phyloP scores from a whole-genome alignment of 2,329 filamentous ascomycete species.

The Nigrospora osmanthi region DNA sequence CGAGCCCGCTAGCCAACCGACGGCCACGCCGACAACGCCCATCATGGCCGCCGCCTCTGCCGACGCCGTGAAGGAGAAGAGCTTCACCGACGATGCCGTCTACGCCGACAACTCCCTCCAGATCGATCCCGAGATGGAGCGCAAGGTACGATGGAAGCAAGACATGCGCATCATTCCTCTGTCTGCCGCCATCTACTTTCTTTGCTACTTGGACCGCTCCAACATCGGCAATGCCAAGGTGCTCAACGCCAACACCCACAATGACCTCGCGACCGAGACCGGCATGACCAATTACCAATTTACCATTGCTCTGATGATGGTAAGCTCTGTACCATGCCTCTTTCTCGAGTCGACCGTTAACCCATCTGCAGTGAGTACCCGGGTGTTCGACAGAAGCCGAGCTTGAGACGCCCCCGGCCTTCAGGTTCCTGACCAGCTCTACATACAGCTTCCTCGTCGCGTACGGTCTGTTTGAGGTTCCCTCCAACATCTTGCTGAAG shows the following conservation, averaged over 20 bases:
- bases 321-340: not conserved
- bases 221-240: slow-evolving; percentile 40
- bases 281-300: slow-evolving; percentile 21
- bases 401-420: too few relatives aligned
- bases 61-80: slow-evolving; percentile 16
- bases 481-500: slow-evolving; percentile 54
- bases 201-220: slow-evolving; percentile 49
- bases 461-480: slow-evolving; percentile 51
- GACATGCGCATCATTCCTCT: slow-evolving; percentile 46
- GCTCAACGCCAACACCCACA: slow-evolving; percentile 24
- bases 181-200: slow-evolving; percentile 44
- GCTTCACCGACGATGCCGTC: slow-evolving; percentile 4
- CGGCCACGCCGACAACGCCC: too few relatives aligned
- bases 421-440: too few relatives aligned
- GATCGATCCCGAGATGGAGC: slow-evolving; percentile 8
- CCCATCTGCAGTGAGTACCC: too few relatives aligned
- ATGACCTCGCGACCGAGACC: slow-evolving; percentile 26
- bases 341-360: too few relatives aligned
- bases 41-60: not conserved
- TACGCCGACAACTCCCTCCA: slow-evolving; percentile 5
- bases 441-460: slow-evolving; percentile 43
- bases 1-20: too few relatives aligned
- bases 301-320: slow-evolving; percentile 27
- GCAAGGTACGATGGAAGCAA: slow-evolving; percentile 29
- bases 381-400: too few relatives aligned